phyloP scores from a whole-genome alignment of 2,329 filamentous ascomycete genomes.

The Talaromyces funiculosus region DNA sequence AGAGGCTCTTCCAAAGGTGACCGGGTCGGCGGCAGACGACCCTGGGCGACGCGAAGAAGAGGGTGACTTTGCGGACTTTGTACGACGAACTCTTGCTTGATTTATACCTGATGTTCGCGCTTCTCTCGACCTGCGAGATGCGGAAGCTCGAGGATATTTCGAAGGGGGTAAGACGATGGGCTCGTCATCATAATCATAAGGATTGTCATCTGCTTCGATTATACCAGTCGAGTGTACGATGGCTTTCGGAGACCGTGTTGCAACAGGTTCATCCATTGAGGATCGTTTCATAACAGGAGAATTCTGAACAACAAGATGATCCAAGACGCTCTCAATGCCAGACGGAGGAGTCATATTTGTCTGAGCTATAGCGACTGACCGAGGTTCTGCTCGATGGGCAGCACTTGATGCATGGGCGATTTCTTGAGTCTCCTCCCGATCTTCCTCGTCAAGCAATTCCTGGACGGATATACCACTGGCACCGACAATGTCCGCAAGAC shows the following conservation, averaged over 20 bases:
- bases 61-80: slow-evolving; percentile 5
- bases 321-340: slow-evolving; percentile 33
- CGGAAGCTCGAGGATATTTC: slow-evolving; percentile 10
- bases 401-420: slow-evolving; percentile 23
- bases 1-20: neutral
- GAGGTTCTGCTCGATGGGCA: neutral
- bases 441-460: slow-evolving; percentile 51
- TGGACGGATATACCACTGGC: slow-evolving; percentile 59
- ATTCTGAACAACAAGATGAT: slow-evolving; percentile 27
- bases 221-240: neutral
- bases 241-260: neutral
- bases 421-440: slow-evolving; percentile 37
- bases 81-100: slow-evolving; percentile 3
- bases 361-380: neutral
- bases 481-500: slow-evolving; percentile 68
- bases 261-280: neutral
- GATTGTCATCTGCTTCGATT: slow-evolving; percentile 13
- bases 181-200: slow-evolving; percentile 2
- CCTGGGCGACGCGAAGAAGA: slow-evolving; percentile 10
- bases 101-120: neutral
- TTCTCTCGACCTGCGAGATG: slow-evolving; percentile 1
- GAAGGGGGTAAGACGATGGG: slow-evolving; percentile 8
- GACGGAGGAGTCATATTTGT: slow-evolving; percentile 19
- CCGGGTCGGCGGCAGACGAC: neutral
- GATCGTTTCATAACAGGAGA: slow-evolving; percentile 7